Evolutionary conservation across 2,329 filamentous ascomycete species (phyloP), one percentile per base, ranked within the genome.

Genomic region (Tolypocladium capitatum): DNA sequence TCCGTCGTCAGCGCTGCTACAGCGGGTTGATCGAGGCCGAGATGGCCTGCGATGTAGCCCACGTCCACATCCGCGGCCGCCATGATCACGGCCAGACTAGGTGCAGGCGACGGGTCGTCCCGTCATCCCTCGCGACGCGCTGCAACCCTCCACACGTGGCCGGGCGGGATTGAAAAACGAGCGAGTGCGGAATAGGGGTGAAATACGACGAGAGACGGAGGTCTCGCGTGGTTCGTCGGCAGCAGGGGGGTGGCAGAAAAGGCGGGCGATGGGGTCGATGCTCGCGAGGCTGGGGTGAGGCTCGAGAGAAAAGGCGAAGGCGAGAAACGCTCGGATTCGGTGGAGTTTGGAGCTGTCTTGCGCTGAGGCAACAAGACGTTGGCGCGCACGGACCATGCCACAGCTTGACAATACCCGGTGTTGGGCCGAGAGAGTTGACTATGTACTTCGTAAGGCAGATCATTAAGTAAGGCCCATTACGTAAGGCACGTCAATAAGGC

Each of bases 11-110:
- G 67, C 24, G 75, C 72, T 43, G 74, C 69, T 44, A 91, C 63
- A 27, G 76, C 79, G 20, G 74, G 69, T 66, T 86, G 75, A 28
- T 83, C 76, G 62, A 90, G 69, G 60, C 78, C 76, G 59, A 85
- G 78, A 60, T 86, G 83, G 63, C 78, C 75, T 63, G 84, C 81
- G 58, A 91, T 69, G 68, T 86, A 88, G 66, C 76, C 77, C 55
- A 83, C 70, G 69, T 91, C 85, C 60, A 89, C 64, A 55, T 62
- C 65, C 51, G 64, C 64, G 51, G 66, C 65, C 58, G 68, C 68
- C 68, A 71, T 71, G 49, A 38, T 53, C 28, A 35, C 53, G 47
- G 48, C 48, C 48, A 35, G 36, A 43, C 46, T 45, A 49, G 48
- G 46, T 45, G 43, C 43, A 49, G 34, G 38, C 35, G 46, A 33